These are phyloP conservation scores for Fusarium solani-melongenae DNA, from an alignment of 2,329 filamentous ascomycete species.

Conservation along the genomic window DNA sequence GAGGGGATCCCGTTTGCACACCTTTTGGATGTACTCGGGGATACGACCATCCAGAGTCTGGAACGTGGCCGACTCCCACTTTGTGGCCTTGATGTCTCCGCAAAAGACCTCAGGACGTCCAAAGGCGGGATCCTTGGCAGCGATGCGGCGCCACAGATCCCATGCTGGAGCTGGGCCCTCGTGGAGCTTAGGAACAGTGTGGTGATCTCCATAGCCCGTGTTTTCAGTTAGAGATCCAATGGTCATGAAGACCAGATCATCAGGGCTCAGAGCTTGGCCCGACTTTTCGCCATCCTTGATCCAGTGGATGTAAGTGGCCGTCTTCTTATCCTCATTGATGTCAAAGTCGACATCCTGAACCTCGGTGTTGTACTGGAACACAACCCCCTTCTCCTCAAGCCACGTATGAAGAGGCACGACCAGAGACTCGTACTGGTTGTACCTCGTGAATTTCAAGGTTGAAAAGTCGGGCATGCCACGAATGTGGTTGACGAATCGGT, in stretches of 20 bases:
- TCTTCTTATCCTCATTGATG: slow-evolving; percentile 3
- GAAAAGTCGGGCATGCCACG: slow-evolving; percentile 27
- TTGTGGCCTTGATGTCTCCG: slow-evolving; percentile 38
- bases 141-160: slow-evolving; percentile 24
- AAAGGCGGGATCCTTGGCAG: slow-evolving; percentile 14
- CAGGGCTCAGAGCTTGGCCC: slow-evolving; percentile 1
- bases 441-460: slow-evolving; percentile 23
- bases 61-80: slow-evolving; percentile 55
- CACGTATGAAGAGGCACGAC: slow-evolving; percentile 20
- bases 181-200: slow-evolving; percentile 1
- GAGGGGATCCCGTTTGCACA: slow-evolving; percentile 38
- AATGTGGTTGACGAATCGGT: slow-evolving; percentile 25
- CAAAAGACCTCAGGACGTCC: slow-evolving; percentile 24
- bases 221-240: slow-evolving; percentile 27
- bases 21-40: slow-evolving; percentile 17
- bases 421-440: slow-evolving; percentile 28
- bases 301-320: slow-evolving; percentile 20
- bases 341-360: slow-evolving; percentile 24
- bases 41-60: slow-evolving; percentile 48
- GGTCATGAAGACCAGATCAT: slow-evolving; percentile 20
- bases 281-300: slow-evolving; percentile 3
- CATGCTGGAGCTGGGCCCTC: slow-evolving; percentile 21
- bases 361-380: slow-evolving; percentile 19
- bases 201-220: slow-evolving; percentile 16
- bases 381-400: slow-evolving; percentile 23